Evolutionary conservation across 2,329 filamentous ascomycete genomes (phyloP), one percentile per base, ranked within the genome.

Genomic region (Alternaria gaisen): DNA sequence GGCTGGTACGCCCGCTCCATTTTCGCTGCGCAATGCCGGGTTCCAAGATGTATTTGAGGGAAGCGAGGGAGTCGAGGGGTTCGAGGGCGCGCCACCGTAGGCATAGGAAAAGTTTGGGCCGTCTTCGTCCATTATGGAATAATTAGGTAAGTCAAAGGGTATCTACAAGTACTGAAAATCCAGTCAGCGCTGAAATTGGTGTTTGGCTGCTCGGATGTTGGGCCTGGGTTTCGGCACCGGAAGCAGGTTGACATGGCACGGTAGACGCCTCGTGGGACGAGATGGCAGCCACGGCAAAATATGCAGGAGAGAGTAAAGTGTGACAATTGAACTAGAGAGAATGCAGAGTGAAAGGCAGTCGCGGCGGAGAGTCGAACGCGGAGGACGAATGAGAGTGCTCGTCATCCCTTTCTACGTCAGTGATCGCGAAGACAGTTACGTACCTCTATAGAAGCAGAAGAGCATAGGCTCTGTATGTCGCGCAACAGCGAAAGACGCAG

Each of bases 1-100:
- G 46, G 58, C 42, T 26, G 67, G 54, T 34, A 64, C 47, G 50
- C 28, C 58, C 28, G 56, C 47, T 28, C 68, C 58, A 36, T 73
- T 67, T 58, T 86, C 81, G 38, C 82, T 81, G 70, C 83, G 78
- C 61, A 85, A 74, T 20, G 86, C 85, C 44, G 86, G 85, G 79
- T 88, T 84, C 86, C 86, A 87, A 20, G 82, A 81, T 54, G 80
- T 55, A n/a, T 65, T 56, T 22, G 67, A 41, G 1, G 67, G 57
- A 26, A 66, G 42, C 18, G 82, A 81, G 55, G 80, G 54, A 14
- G 65, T 56, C 20, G 67, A 43, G 4, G 67, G 58, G 30, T 67
- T 53, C 18, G 70, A 56, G 52, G 69, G 61, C 18, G 65, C 61
- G 59, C 69, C 71, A 42, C 66, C 67, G 66, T 73, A 79, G 50